Evolutionary conservation across 345 rosid species (phyloP), one percentile per base, ranked within the genome.

Genomic region (Kernera saxatilis): DNA sequence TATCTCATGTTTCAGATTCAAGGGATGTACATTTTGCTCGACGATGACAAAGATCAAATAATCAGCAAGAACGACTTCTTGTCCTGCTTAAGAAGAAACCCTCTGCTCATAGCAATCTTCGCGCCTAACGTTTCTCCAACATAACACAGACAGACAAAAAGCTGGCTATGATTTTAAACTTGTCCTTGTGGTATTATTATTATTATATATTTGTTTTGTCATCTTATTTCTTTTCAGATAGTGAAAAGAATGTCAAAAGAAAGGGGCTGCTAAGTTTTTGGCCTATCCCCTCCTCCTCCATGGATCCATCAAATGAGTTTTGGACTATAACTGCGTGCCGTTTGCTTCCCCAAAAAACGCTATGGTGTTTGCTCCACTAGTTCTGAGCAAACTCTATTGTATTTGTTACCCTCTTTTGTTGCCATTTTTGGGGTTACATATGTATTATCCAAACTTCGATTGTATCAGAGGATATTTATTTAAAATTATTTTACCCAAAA

Each of bases 21-120:
- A 18, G 77, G 65, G 57, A 71, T 91, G 56, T 89, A 83, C 73
- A 56, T 18, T 12, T 71, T 82, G 32, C 81, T 94, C 2, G 99
- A 86, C 26, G 67, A 60, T 0, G 83, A 87, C 53, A 83, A 77
- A 44, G 95, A 87, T 49, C 84, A 90, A 63, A 77, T 76, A 55
- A 71, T 77, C 64, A 78, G 84, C 71, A 80, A 76, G 76, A 84
- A 79, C 50, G 88, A 81, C 30, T 89, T 89, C 48, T n/a, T 82
- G 27, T 73, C 75, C 62, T 82, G 86, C 78, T 81, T 94, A 27
- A 80, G 85, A 73, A 80, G 62, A 83, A 87, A 91, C 59, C 98
- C 97, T 18, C 67, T 94, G 61, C 72, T 91, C 69, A 72, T 94
- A 77, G 83, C 90, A 0, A 64, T 91, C 5, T 88, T 94, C 68